Conservation (phyloP, 768 basidiomycete genomes). For the Rhodocollybia butyracea region DNA sequence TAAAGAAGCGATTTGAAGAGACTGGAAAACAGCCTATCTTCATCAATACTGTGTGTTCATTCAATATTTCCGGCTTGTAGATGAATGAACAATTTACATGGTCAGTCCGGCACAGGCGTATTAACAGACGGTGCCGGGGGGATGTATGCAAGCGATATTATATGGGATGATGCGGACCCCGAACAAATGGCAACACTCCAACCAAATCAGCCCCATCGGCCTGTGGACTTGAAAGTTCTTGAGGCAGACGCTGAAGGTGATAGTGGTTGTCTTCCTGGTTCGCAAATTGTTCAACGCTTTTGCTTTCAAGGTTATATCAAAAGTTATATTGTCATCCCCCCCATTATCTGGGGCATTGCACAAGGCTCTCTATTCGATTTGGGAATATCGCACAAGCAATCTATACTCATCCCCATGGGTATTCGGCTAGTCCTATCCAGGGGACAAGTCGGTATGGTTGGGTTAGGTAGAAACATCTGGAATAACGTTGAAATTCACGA, state of each 20-base stretch:
- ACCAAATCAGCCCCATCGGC: constrained; percentile 24
- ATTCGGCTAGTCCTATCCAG: constrained; percentile 44
- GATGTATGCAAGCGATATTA: constrained; percentile 12
- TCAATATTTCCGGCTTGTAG: background rate
- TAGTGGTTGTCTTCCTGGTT: too few species aligned
- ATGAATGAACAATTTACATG: background rate
- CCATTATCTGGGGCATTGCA: constrained; percentile 58
- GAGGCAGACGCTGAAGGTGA: constrained; percentile 29
- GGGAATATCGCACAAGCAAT: constrained; percentile 51
- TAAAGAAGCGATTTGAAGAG: constrained; percentile 28
- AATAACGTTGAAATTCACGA: constrained; percentile 54
- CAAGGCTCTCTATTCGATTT: constrained; percentile 42
- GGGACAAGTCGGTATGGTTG: constrained; percentile 50
- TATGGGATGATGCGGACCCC: constrained; percentile 29
- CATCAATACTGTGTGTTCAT: constrained; percentile 38
- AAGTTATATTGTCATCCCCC: constrained; percentile 4
- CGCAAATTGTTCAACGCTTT: background rate
- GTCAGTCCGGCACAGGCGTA: constrained; percentile 15
- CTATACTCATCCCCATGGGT: constrained; percentile 47
- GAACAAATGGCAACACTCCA: constrained; percentile 23
- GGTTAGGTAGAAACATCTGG: constrained; percentile 59
- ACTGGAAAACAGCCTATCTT: constrained; percentile 29
- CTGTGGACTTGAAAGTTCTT: constrained; percentile 27
- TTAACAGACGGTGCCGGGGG: constrained; percentile 25
- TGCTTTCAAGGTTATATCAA: constrained; percentile 6